Evolutionary conservation across 495 filamentous ascomycete genomes (phyloP).

Genomic region (Trichocladium uniseriatum): DNA sequence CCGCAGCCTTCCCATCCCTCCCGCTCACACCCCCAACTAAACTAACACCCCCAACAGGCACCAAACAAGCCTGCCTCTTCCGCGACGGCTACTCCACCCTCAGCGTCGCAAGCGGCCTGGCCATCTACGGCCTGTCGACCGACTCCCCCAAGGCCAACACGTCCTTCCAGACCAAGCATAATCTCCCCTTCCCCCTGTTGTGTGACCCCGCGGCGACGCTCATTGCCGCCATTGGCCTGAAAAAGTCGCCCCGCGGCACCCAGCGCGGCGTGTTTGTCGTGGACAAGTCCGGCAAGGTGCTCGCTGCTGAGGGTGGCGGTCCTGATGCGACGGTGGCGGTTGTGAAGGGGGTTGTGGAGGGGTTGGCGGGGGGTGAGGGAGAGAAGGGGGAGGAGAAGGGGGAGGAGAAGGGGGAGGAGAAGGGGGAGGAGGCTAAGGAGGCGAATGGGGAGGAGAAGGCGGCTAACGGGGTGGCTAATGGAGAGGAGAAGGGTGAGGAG

Average conservation of each 20-base stretch:
- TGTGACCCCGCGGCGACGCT: slow-evolving; percentile 69
- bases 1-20: not conserved
- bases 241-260: slow-evolving; percentile 68
- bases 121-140: slow-evolving; percentile 79
- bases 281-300: slow-evolving; percentile 63
- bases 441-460: slow-evolving; percentile 17
- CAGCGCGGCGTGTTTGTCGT: slow-evolving; percentile 79
- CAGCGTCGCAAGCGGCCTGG: slow-evolving; percentile 69
- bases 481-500: not conserved
- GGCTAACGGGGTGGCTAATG: slow-evolving; percentile 12
- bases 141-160: slow-evolving; percentile 86
- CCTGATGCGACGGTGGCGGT: slow-evolving; percentile 50
- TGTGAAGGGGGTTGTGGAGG: slow-evolving; percentile 43
- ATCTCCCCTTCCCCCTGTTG: slow-evolving; percentile 77
- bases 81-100: slow-evolving; percentile 70
- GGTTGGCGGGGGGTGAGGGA: slow-evolving; percentile 14
- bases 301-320: slow-evolving; percentile 51
- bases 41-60: slow-evolving; percentile 49
- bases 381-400: slow-evolving; percentile 6
- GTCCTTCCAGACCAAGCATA: slow-evolving; percentile 80
- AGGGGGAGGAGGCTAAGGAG: slow-evolving; percentile 14
- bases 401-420: slow-evolving; percentile 2
- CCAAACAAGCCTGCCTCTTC: slow-evolving; percentile 86
- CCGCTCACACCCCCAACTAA: not conserved
- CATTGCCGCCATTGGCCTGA: slow-evolving; percentile 65